Conservation (phyloP, 176 grass and related monocot species). For the Alloteropsis semialata region DNA sequence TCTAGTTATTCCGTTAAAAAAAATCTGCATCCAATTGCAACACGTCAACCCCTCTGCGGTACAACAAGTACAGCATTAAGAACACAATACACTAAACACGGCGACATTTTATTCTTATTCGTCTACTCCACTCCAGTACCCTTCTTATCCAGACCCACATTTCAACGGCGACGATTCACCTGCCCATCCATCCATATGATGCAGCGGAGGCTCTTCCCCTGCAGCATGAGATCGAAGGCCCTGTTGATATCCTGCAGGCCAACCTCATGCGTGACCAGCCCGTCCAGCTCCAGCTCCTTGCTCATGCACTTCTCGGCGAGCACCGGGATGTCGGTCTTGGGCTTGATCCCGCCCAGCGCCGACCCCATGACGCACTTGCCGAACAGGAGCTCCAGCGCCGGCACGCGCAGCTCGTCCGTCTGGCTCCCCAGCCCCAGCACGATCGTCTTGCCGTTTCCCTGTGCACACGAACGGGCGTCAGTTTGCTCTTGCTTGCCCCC, state of each 20-base stretch:
- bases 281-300: slow-evolving; percentile 68
- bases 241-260: slow-evolving; percentile 58
- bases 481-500: neutral
- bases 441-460: slow-evolving; percentile 67
- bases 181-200: slow-evolving; percentile 87
- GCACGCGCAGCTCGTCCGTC: slow-evolving; percentile 23
- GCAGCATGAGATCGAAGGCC: slow-evolving; percentile 58
- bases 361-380: slow-evolving; percentile 56
- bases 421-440: slow-evolving; percentile 46
- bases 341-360: slow-evolving; percentile 59
- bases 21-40: too few relatives aligned
- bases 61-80: too few relatives aligned
- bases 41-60: too few relatives aligned
- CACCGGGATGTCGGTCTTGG: slow-evolving; percentile 70
- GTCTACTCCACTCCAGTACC: too few relatives aligned
- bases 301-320: slow-evolving; percentile 53
- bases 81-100: too few relatives aligned
- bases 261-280: slow-evolving; percentile 59
- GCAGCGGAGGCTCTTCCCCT: slow-evolving; percentile 73
- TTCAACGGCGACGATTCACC: neutral
- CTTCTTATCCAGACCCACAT: neutral
- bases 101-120: too few relatives aligned
- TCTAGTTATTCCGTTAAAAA: too few relatives aligned
- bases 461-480: neutral
- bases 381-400: slow-evolving; percentile 33